Evolutionary conservation across 345 rosid species (phyloP), one percentile per base, ranked within the genome.

Genomic region (Xanthoceras sorbifolium): DNA sequence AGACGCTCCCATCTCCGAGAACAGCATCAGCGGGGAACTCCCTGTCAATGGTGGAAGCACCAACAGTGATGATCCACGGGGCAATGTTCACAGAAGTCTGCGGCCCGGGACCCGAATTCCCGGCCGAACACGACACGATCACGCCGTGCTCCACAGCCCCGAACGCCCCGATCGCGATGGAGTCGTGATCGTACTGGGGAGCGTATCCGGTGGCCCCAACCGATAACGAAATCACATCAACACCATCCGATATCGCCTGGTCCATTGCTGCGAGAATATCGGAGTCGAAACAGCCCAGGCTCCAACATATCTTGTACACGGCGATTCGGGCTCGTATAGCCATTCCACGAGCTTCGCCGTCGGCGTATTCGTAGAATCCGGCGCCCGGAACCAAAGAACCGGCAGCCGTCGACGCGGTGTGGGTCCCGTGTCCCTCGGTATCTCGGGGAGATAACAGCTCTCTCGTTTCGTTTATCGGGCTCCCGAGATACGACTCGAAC

Each of bases 201-300:
- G 98, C 93, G 68, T 78, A 91, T 6, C 94, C 99, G 1, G 17
- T 82, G 2, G 94, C 87, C 1, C 98, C 98, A 7, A 96, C 97
- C 3, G 97, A 93, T 36, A 96, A 83, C 20, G 98, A 96, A 6
- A 93, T 96, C 28, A 93, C 91, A 67, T 92, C 78, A 23, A 96
- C 98, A 1, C 98, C 98, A 59, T 95, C 99, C 0, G 81, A 84
- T 60, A 91, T 85, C 0, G 98, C 97, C 63, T 89, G 93, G 68
- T 96, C 97, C 93, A 96, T 89, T 0, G 97, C 98, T 0, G 98
- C 99, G n/a, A 93, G 90, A 50, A 93, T 92, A 70, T 96, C 98
- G 10, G 98, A 96, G 36, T 93, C 97, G 70, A 86, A 96, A 23
- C 99, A 96, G 3, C 98, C 97, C 0, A 78, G 0, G 9, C 66